Evolutionary conservation across 345 rosid genomes (phyloP), one percentile per base, ranked within the genome.

Genomic region (Salix caprea): DNA sequence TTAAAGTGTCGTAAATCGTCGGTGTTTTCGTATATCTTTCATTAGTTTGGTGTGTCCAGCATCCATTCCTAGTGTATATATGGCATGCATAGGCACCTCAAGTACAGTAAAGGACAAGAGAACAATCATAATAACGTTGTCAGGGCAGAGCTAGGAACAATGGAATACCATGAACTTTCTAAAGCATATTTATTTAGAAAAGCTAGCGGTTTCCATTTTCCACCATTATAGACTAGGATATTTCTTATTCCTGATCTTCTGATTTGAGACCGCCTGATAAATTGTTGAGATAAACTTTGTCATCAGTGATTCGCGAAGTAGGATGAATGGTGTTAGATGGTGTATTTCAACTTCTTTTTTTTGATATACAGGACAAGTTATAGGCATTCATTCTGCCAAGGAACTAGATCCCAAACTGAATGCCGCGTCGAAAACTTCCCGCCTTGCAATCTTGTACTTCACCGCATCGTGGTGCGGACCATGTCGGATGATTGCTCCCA

Each of bases 401-500:
- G 98, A 94, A 69, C 79, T 92, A 73, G 98, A 94, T 62, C 80
- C 82, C 46, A 92, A 89, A 79, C 54, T 88, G 83, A 87, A 83
- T 78, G 94, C 93, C 7, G 92, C 93, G 32, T 83, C 88, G 60
- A 89, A 77, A 83, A 82, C 91, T 65, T 94, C 91, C 2, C 92
- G 97, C 19, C 90, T 94, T 75, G 84, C 88, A 48, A 85, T 94
- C 77, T 69, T 94, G 58, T 94, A 94, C 85, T 94, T 94, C 80
- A 94, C 98, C 4, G 97, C 98, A 46, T 81, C 92, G 44, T 94
- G 98, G 98, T 94, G 98, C 62, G 97, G 96, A 39, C 98, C 97
- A 5, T 94, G 97, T 81, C 96, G 92, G 15, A 83, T 89, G 87
- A 90, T 94, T 83, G 89, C 96, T 74, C 97, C 98, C n/a, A 81